Evolutionary conservation across 768 basidiomycete genomes (phyloP).

Genomic region (Russula abietina): DNA sequence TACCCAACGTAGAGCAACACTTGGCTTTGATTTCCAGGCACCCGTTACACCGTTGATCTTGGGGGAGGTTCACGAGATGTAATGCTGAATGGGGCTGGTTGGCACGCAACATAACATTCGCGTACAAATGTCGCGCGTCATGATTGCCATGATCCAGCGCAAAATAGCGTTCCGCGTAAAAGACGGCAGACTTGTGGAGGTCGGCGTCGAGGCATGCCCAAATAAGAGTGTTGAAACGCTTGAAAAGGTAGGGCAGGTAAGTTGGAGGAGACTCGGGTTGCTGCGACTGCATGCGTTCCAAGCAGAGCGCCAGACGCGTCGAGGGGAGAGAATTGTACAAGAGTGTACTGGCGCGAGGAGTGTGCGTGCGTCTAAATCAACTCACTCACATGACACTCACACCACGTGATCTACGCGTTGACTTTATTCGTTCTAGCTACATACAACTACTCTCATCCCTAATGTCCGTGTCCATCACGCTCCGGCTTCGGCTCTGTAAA

Average conservation of each 20-base stretch:
- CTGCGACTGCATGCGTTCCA: conserved; percentile 23
- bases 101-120: conserved; percentile 63
- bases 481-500: conserved; percentile 64
- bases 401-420: conserved; percentile 20
- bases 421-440: not conserved
- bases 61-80: conserved; percentile 56
- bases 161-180: conserved; percentile 84
- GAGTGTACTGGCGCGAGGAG: not conserved
- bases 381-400: conserved; percentile 1
- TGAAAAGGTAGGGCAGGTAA: conserved; percentile 52
- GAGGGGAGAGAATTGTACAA: conserved; percentile 22
- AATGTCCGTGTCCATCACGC: conserved; percentile 72
- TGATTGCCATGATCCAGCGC: conserved; percentile 66
- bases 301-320: conserved; percentile 8
- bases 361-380: conserved; percentile 4
- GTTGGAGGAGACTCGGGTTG: conserved; percentile 48
- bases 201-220: conserved; percentile 84
- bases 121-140: conserved; percentile 80
- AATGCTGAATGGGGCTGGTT: conserved; percentile 72
- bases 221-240: conserved; percentile 65
- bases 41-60: conserved; percentile 58
- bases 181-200: conserved; percentile 72
- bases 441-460: not conserved
- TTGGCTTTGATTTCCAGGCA: conserved; percentile 76
- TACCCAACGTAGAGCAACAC: conserved; percentile 65